These are phyloP conservation scores for Saitozyma sp. DNA, from an alignment of 768 basidiomycete species.

Conservation along the genomic window DNA sequence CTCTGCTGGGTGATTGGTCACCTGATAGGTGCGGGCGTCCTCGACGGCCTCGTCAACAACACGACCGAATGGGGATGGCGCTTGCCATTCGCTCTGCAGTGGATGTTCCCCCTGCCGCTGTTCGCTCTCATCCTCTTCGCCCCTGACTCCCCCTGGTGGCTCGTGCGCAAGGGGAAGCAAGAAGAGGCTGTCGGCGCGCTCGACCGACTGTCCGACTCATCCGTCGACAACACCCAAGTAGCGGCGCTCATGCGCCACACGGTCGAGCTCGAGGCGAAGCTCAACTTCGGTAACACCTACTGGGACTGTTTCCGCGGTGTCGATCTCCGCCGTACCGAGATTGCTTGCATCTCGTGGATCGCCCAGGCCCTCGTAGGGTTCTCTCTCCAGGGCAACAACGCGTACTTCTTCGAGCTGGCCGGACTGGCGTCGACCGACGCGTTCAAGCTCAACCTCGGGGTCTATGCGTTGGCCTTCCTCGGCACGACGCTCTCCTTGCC, in stretches of 20 bases:
- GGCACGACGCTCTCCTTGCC: slow-evolving; percentile 28
- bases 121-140: slow-evolving; percentile 24
- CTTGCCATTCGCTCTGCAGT: slow-evolving; percentile 38
- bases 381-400: neutral
- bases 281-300: slow-evolving; percentile 37
- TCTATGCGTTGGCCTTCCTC: slow-evolving; percentile 19
- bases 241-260: slow-evolving; percentile 51
- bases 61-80: slow-evolving; percentile 14
- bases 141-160: slow-evolving; percentile 43
- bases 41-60: slow-evolving; percentile 26
- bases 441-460: slow-evolving; percentile 29
- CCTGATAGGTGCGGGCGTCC: slow-evolving; percentile 32
- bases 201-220: slow-evolving; percentile 12
- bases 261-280: slow-evolving; percentile 46
- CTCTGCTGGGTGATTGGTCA: slow-evolving; percentile 45
- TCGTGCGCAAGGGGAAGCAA: slow-evolving; percentile 36
- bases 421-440: slow-evolving; percentile 4
- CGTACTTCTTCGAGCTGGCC: slow-evolving; percentile 2
- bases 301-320: slow-evolving; percentile 50
- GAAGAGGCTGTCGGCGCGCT: slow-evolving; percentile 28
- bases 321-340: slow-evolving; percentile 29
- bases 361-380: neutral
- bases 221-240: slow-evolving; percentile 33
- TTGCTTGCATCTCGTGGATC: slow-evolving; percentile 8
- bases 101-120: slow-evolving; percentile 27